Evolutionary conservation across 345 rosid species (phyloP).

Genomic region (Arabidopsis thaliana): DNA sequence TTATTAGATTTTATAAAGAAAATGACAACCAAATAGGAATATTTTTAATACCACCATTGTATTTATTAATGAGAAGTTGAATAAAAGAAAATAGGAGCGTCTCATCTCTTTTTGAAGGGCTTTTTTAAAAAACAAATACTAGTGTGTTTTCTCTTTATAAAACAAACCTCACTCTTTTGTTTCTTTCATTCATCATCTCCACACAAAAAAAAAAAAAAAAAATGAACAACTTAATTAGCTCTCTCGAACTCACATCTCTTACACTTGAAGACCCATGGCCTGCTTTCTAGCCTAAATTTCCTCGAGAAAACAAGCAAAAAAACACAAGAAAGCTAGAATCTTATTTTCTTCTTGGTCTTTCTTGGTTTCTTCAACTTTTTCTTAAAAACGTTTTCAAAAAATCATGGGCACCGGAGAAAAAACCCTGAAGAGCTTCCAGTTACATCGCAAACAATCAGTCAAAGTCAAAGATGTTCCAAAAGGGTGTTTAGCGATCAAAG

Average conservation of each 20-base stretch:
- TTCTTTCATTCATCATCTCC: conserved; percentile 43
- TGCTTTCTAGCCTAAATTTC: conserved; percentile 42
- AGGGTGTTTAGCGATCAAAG: conserved; percentile 67
- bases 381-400: conserved; percentile 9
- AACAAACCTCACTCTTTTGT: conserved; percentile 28
- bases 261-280: conserved; percentile 58
- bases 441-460: conserved; percentile 45
- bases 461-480: conserved; percentile 57
- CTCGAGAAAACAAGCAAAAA: neutral
- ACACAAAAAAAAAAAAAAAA: conserved; percentile 21
- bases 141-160: conserved; percentile 38
- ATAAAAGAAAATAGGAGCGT: conserved; percentile 26
- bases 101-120: neutral
- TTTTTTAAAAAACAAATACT: neutral
- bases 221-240: conserved; percentile 51
- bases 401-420: conserved; percentile 44
- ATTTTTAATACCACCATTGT: conserved; percentile 25
- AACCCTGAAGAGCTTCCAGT: conserved; percentile 36
- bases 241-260: conserved; percentile 48
- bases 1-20: conserved; percentile 19
- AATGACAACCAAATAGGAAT: conserved; percentile 35
- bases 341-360: conserved; percentile 2
- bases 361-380: neutral
- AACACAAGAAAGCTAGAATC: conserved; percentile 2
- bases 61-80: conserved; percentile 13